Evolutionary conservation across 2,329 filamentous ascomycete species (phyloP), one percentile per base, ranked within the genome.

Genomic region (Trichoderma sp.): DNA sequence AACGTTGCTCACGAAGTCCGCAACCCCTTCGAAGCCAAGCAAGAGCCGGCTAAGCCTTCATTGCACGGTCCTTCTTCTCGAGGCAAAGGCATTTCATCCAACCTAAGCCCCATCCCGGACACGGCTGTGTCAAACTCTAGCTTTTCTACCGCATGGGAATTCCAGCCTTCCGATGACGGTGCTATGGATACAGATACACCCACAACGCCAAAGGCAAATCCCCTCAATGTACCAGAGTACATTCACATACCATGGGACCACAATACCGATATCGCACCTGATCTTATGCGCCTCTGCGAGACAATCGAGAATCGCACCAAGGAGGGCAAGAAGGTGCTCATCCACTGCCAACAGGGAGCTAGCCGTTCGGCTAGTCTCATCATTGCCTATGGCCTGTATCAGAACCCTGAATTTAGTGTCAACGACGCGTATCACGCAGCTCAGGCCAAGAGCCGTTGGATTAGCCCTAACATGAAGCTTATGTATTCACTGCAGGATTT

Each of bases 401-500:
- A 93, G 81, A 93, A 94, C 76, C 93, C 94, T 2, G 89, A 91
- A 6, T 85, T 95, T 80, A 94, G 89, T 79, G 93, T 96, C 71
- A 95, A 96, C 80, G 93, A 96, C 82, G 93, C 94, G 3, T 97
- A 97, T 81, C 91, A 95, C 81, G 89, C 92, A 3, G 94, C 94
- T 3, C 95, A 97, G 84, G 89, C 90, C 72, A 93, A 93, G 84
- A 97, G 94, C 83, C 91, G 89, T 81, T 97, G 94, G 94, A 96
- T 97, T 79, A 95, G 94, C 75, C 94, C 94, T 0, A 97, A 97
- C 83, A 97, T 97, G 94, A 94, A 94, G 79, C 87, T 97, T 78
- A 95, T 97, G 88, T 97, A 97, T 87, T 95, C 94, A 79, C 86
- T 97, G 65, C 94, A 95, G 82, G 94, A 96, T 80, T 96, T 95